Base-by-base conservation (phyloP, 371 early-diverging fungal genomes). In the Mortierella sp. region DNA sequence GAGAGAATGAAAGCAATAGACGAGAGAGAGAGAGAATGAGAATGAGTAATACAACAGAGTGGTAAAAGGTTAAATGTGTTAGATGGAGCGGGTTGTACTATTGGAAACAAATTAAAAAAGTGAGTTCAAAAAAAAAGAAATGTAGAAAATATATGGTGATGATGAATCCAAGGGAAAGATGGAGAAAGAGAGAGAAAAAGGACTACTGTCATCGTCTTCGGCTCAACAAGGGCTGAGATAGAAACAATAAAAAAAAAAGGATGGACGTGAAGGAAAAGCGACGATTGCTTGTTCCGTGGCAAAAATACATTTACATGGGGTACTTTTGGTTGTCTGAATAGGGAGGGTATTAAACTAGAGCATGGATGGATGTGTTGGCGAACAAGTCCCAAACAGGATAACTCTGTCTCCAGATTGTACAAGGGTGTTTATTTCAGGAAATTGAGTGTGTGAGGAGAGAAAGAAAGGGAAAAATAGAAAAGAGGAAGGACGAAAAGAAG, bases 211-310 rank as follows among this genome's bases (percentile, higher is more conserved):
- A 10, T 37, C n/a, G 45, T 45, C 45, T 45, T 45, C 45, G 45
- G 45, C 45, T 15, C 45, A 45, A 45, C 45, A 15, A 45, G 45
- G 45, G 45, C 45, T 45, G 45, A 45, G 45, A 45, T 43, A 43
- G 43, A 43, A 43, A 43, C 35, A 37, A 37, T 2, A 45, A 45
- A 45, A 37, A 37, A 37, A 37, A 37, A 45, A 45, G 15, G 45
- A 45, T 45, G 45, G 19, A 6, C 19, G 45, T 12, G 47, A 43
- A 51, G 29, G 56, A 47, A 12, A 28, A 26, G 37, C 26, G 22
- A 37, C 15, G 23, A 26, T 28, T 29, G 45, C 29, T 42, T 28
- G 7, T 61, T 60, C 43, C 22, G 61, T 61, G 43, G 29, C 26
- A 37, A 61, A 60, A 60, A 40, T n/a, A n/a, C n/a, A n/a, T n/a